Evolutionary conservation across 768 basidiomycete species (phyloP), one percentile per base, ranked within the genome.

Genomic region (Exsudoporus frostii): DNA sequence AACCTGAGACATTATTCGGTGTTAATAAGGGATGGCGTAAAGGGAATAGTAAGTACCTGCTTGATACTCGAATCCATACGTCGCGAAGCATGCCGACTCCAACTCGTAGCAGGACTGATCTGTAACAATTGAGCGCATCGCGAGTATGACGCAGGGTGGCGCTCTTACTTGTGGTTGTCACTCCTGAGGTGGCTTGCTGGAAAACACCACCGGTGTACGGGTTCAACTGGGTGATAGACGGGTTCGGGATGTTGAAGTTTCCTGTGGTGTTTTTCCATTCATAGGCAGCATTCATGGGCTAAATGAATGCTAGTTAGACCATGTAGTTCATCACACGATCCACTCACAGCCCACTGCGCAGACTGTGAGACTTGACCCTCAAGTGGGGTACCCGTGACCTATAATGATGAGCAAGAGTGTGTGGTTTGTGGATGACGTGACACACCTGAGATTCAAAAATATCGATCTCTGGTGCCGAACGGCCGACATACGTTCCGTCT

Each of bases 391-490:
- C 68, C 67, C 8, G 73, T 65, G 27, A 72, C n/a, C 71, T 74
- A 73, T 59, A 15, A 32, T 67, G 70, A 50, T 51, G 44, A 48
- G 52, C 11, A 42, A 54, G 19, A 45, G 29, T 17, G n/a, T 15
- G 20, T 27, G 25, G 14, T 34, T 46, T 2, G 39, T 50, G 49
- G 5, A 34, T 36, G 32, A 37, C 7, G 22, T 17, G 38, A 48
- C 66, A 70, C 51, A 84, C 86, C 71, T 85, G 84, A 7, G 92
- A 88, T 73, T 95, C 93, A 64, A 95, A 85, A 27, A 93, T 76
- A 75, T 96, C 93, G 38, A 96, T 93, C 70, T 96, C 93, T 2
- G 92, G 92, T 5, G 92, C 89, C 27, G 86, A 67, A 45, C 93
- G 82, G 11, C 92, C 93, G 22, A 88, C 82, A 62, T 82, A 94